phyloP scores from a whole-genome alignment of 1,139 yeast species.

The Scheffersomyces insectosa region DNA sequence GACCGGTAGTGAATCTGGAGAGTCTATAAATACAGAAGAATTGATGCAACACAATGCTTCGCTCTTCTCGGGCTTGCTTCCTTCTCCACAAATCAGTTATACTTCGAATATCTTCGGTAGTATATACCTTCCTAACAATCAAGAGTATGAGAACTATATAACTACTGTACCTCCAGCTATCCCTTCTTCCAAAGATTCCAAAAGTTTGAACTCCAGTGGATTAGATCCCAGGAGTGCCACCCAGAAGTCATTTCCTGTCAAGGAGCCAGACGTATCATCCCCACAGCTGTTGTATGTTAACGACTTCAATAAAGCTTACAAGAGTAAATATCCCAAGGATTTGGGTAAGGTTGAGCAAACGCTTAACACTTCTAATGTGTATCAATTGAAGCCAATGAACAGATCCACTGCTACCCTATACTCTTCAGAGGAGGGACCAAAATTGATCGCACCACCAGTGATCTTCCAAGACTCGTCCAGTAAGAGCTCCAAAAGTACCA shows the following conservation, averaged over 20 bases:
- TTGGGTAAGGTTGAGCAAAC: constrained; percentile 8
- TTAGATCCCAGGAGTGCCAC: neutral
- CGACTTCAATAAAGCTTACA: constrained; percentile 22
- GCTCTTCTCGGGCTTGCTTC: constrained; percentile 33
- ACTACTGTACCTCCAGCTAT: neutral
- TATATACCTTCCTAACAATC: constrained; percentile 6
- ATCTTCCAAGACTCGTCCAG: neutral
- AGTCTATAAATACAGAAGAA: constrained; percentile 32
- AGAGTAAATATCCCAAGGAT: constrained; percentile 13
- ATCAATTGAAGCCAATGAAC: constrained; percentile 32
- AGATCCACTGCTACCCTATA: constrained; percentile 31
- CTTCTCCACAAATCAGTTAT: constrained; percentile 43
- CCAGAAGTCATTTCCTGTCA: neutral
- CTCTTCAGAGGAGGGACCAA: constrained; percentile 6
- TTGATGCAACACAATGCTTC: constrained; percentile 35
- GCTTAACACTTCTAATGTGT: constrained; percentile 21
- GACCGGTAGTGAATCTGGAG: constrained; percentile 5
- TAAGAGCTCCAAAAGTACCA: neutral
- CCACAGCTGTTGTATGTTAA: constrained; percentile 5
- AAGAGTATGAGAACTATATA: no score
- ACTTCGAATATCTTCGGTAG: constrained; percentile 32
- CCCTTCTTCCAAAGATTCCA: neutral
- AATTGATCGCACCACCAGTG: neutral
- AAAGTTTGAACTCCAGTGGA: neutral
- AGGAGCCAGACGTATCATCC: neutral